Evolutionary conservation across 1,284 basidiomycete genomes (phyloP).

Genomic region (Pyrrhoderma noxium): DNA sequence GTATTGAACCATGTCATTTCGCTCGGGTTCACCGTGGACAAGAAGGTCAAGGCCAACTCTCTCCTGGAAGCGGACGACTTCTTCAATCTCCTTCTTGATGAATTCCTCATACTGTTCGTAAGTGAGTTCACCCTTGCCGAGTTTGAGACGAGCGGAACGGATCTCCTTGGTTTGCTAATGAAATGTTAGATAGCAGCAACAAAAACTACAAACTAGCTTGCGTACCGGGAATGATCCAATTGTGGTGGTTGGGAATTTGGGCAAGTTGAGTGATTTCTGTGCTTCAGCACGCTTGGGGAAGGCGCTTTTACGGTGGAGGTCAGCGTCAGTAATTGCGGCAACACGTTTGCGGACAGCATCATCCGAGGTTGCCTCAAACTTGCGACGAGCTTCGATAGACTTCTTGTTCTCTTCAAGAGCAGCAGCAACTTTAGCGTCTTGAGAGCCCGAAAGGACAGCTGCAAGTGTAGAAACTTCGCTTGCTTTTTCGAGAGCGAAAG

Average conservation of each 20-base stretch:
- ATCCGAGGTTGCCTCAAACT: conserved; percentile 94
- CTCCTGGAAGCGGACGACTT: conserved; percentile 95
- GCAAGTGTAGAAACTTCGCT: conserved; percentile 88
- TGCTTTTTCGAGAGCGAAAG: conserved; percentile 97
- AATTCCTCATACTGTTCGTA: conserved; percentile 92
- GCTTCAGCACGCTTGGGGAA: conserved; percentile 86
- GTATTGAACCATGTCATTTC: conserved; percentile 99
- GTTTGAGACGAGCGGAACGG: conserved; percentile 89
- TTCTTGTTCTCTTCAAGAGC: conserved; percentile 83
- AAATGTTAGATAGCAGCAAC: conserved; percentile 10
- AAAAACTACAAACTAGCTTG: conserved; percentile 18
- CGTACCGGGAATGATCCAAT: conserved; percentile 94
- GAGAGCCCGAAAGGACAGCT: conserved; percentile 74
- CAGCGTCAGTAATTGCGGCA: conserved; percentile 81
- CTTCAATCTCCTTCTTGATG: conserved; percentile 97
- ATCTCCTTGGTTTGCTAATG: conserved; percentile 99
- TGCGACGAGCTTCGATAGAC: conserved; percentile 92
- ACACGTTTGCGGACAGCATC: conserved; percentile 95
- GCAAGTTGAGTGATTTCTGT: conserved; percentile 88
- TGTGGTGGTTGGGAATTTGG: conserved; percentile 98
- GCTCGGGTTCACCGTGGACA: conserved; percentile 98
- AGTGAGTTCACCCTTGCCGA: conserved; percentile 89
- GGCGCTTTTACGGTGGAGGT: conserved; percentile 85
- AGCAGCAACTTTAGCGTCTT: conserved; percentile 60
- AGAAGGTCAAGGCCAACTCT: conserved; percentile 92